Conservation (phyloP, 1,284 basidiomycete genomes). For the Termitomyces sp. region DNA sequence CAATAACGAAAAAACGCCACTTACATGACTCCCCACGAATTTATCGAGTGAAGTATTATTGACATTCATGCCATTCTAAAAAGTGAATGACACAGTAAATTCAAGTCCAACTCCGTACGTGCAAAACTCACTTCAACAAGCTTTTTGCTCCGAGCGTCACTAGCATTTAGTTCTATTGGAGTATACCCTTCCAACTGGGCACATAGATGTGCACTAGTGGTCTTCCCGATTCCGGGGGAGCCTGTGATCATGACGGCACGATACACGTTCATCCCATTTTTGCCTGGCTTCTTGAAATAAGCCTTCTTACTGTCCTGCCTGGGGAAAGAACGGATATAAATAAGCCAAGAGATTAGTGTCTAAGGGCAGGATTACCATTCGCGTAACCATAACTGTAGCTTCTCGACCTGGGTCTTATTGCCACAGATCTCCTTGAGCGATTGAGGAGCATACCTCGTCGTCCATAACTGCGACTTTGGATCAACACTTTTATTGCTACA, state of each 20-base stretch:
- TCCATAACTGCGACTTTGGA: conserved; percentile 81
- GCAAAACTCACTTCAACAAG: conserved; percentile 71
- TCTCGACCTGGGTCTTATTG: conserved; percentile 89
- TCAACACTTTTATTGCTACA: conserved; percentile 29
- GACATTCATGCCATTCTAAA: conserved; percentile 78
- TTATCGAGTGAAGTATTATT: conserved; percentile 87
- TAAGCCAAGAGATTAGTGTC: neutral
- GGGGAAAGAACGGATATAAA: neutral
- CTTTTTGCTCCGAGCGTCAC: conserved; percentile 94
- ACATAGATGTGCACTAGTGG: conserved; percentile 90
- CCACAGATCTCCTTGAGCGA: conserved; percentile 90
- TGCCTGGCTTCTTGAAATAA: conserved; percentile 92
- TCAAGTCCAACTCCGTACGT: neutral
- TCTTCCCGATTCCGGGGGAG: conserved; percentile 96
- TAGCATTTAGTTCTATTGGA: conserved; percentile 94
- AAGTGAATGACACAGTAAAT: neutral
- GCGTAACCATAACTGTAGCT: conserved; percentile 81
- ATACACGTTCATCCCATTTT: conserved; percentile 82
- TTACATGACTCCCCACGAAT: conserved; percentile 69
- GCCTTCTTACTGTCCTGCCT: conserved; percentile 73
- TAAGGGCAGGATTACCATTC: conserved; percentile 61
- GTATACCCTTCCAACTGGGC: conserved; percentile 87
- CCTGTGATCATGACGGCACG: conserved; percentile 90
- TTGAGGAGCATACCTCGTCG: conserved; percentile 90
- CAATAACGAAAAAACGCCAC: conserved; percentile 19